Percentiles rank a stretch among this genome's conserved stretches.
Evolutionary conservation across 176 grass and related monocot genomes (phyloP).

Genomic region (Metroxylon sagu): DNA sequence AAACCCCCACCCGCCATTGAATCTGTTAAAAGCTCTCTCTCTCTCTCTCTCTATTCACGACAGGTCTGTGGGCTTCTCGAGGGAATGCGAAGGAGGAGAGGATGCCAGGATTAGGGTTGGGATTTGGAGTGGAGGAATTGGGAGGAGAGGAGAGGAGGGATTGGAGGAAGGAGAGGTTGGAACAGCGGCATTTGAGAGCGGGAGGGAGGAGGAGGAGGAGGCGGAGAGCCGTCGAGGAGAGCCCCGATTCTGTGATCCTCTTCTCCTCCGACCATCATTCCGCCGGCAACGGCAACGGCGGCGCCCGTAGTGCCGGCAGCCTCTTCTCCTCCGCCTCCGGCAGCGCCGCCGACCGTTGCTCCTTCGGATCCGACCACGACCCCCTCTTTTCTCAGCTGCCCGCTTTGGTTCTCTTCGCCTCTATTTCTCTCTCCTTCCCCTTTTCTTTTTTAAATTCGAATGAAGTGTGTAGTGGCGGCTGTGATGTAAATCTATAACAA

Average conservation of each 20-base stretch:
- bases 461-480: no score
- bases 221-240: background rate
- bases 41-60: background rate
- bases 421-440: background rate
- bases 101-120: constrained; percentile 10
- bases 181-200: background rate
- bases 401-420: background rate
- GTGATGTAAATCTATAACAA: no score
- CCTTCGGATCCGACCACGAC: constrained; percentile 8
- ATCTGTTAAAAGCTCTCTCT: background rate
- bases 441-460: background rate
- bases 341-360: background rate
- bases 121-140: background rate
- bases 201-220: background rate
- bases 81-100: constrained; percentile 5
- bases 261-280: constrained; percentile 6
- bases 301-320: background rate
- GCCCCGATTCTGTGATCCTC: background rate
- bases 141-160: background rate
- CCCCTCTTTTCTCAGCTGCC: background rate
- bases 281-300: background rate
- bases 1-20: no score
- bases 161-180: background rate
- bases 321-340: background rate
- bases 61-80: background rate